These are phyloP conservation scores for Globisporangium sylvaticum DNA, from an alignment of 352 stramenopile genomes.

Conservation along the genomic window DNA sequence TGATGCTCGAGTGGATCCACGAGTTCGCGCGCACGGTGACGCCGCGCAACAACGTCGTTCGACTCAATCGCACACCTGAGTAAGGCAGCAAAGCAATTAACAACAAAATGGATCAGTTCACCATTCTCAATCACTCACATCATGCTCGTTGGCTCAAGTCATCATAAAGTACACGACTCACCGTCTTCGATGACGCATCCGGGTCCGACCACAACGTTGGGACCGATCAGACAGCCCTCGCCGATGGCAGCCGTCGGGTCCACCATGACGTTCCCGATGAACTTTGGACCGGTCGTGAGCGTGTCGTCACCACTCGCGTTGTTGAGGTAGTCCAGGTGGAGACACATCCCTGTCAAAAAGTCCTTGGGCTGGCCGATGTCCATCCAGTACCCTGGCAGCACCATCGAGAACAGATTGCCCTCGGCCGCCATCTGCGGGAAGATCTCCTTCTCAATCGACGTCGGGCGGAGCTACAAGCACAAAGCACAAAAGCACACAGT, in stretches of 20 bases:
- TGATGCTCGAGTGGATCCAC: conserved; percentile 87
- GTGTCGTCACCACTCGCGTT: conserved; percentile 23
- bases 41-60: conserved; percentile 70
- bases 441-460: conserved; percentile 89
- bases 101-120: background rate
- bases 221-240: conserved; percentile 75
- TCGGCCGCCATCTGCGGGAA: conserved; percentile 89
- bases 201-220: conserved; percentile 81
- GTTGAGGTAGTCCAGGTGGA: conserved; percentile 75
- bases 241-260: conserved; percentile 74
- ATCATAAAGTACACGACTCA: conserved; percentile 11
- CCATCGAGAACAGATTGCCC: conserved; percentile 82
- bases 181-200: conserved; percentile 84
- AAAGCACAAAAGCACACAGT: background rate
- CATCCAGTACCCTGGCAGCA: conserved; percentile 88
- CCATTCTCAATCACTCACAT: background rate
- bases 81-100: background rate
- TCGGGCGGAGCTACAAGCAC: conserved; percentile 82
- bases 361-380: conserved; percentile 90
- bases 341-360: conserved; percentile 84
- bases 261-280: conserved; percentile 86
- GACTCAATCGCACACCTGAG: conserved; percentile 74
- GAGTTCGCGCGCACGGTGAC: conserved; percentile 79
- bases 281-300: conserved; percentile 62
- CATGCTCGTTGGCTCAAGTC: background rate